Percentiles rank a stretch among this genome's conserved stretches.
Evolutionary conservation across 2,329 filamentous ascomycete genomes (phyloP).

Genomic region (Fusarium setosum): DNA sequence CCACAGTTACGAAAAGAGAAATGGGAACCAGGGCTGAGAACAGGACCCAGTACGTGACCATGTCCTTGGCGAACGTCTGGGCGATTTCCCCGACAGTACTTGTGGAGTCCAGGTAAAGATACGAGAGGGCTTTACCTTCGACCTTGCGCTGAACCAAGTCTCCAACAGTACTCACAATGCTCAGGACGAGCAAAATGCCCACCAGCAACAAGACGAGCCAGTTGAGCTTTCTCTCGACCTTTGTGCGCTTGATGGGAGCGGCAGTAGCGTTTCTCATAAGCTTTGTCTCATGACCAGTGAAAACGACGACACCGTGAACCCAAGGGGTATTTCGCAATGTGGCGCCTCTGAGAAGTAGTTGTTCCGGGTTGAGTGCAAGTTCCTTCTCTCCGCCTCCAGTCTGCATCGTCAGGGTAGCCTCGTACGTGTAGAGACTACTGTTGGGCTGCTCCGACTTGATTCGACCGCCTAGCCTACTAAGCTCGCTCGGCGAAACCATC

Average conservation of each 20-base stretch:
- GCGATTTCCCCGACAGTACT: conserved; percentile 67
- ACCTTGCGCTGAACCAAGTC: conserved; percentile 84
- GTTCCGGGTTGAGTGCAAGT: conserved; percentile 88
- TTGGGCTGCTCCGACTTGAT: conserved; percentile 97
- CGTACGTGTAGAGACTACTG: conserved; percentile 98
- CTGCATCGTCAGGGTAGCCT: conserved; percentile 93
- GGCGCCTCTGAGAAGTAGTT: conserved; percentile 91
- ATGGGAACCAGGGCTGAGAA: conserved; percentile 98
- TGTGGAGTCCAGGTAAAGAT: conserved; percentile 75
- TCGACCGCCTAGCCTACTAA: conserved; percentile 86
- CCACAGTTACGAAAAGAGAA: conserved; percentile 96
- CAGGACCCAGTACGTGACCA: conserved; percentile 98
- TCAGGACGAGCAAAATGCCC: conserved; percentile 83
- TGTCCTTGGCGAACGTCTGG: conserved; percentile 88
- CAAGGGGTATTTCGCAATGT: conserved; percentile 96
- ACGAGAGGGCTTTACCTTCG: conserved; percentile 71
- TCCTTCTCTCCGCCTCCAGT: conserved; percentile 94
- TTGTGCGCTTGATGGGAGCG: conserved; percentile 96
- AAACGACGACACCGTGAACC: conserved; percentile 96
- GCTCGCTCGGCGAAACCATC: conserved; percentile 86
- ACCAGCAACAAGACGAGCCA: conserved; percentile 92
- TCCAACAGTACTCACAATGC: conserved; percentile 90
- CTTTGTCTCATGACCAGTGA: conserved; percentile 94
- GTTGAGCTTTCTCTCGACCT: conserved; percentile 94
- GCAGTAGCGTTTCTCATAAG: conserved; percentile 98